These are phyloP conservation scores for Cydonia oblonga DNA, from an alignment of 331 rosid genomes.

Conservation along the genomic window DNA sequence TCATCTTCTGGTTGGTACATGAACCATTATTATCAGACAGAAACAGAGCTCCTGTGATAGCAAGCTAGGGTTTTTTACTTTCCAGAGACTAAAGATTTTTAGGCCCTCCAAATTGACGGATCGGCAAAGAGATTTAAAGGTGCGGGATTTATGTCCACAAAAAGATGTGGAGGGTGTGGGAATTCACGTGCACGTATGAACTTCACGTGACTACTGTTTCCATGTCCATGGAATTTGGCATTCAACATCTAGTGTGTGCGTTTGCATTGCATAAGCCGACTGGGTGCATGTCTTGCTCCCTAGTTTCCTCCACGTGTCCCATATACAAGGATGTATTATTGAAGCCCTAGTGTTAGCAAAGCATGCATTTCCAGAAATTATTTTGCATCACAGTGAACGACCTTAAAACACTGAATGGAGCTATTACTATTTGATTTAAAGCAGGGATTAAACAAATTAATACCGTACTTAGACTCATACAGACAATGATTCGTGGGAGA, in stretches of 20 bases:
- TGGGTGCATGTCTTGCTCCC: not conserved
- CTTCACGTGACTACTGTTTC: conserved; percentile 27
- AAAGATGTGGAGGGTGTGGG: not conserved
- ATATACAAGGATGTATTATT: not conserved
- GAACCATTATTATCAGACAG: not conserved
- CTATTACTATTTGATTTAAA: not conserved
- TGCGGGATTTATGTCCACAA: not conserved
- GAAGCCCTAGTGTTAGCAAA: no score
- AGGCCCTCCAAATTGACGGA: conserved; percentile 15
- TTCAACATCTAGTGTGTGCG: not conserved
- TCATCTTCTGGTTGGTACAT: not conserved
- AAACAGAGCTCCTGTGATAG: not conserved
- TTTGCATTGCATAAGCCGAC: not conserved
- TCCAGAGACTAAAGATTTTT: not conserved
- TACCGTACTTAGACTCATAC: not conserved
- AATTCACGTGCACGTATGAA: conserved; percentile 15
- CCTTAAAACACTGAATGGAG: not conserved
- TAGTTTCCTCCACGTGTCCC: conserved; percentile 1
- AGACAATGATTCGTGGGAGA: not conserved
- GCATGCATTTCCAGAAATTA: no score
- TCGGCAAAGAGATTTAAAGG: not conserved
- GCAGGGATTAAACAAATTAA: not conserved
- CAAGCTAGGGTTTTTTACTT: not conserved
- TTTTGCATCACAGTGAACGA: not conserved
- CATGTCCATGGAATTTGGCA: not conserved